phyloP scores from a whole-genome alignment of 2,329 filamentous ascomycete species.

The Xenosphaeropsis pyriputrescens region DNA sequence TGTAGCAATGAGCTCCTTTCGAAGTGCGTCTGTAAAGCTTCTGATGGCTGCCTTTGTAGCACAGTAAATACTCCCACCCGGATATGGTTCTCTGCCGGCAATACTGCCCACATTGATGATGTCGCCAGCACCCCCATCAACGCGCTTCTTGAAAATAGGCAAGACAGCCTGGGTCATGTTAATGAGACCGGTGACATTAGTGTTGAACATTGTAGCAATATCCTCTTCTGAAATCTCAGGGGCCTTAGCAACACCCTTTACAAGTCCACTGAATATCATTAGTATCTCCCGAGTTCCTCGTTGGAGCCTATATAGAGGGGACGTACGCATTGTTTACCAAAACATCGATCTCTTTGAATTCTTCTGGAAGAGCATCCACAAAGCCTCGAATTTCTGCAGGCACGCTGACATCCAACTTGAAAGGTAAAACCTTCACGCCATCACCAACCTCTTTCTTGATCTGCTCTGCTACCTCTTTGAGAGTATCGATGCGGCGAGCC shows the following conservation, averaged over 20 bases:
- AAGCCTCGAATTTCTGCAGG: slow-evolving; percentile 60
- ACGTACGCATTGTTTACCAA: slow-evolving; percentile 92
- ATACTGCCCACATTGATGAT: slow-evolving; percentile 94
- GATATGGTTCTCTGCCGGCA: slow-evolving; percentile 77
- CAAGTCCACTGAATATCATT: slow-evolving; percentile 50
- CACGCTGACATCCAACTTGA: slow-evolving; percentile 79
- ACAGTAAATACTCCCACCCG: slow-evolving; percentile 82
- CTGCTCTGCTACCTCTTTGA: slow-evolving; percentile 62
- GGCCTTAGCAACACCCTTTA: slow-evolving; percentile 75
- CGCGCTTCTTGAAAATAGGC: slow-evolving; percentile 57
- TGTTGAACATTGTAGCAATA: slow-evolving; percentile 75
- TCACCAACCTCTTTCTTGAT: slow-evolving; percentile 64
- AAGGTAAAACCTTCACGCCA: slow-evolving; percentile 68
- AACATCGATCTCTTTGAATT: slow-evolving; percentile 74
- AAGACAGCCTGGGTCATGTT: slow-evolving; percentile 91
- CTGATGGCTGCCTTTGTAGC: slow-evolving; percentile 82
- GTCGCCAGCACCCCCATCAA: slow-evolving; percentile 66
- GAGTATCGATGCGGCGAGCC: slow-evolving; percentile 66
- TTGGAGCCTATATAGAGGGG: neutral
- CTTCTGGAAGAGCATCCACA: slow-evolving; percentile 58
- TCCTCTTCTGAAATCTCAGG: slow-evolving; percentile 73
- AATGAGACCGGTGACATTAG: slow-evolving; percentile 90
- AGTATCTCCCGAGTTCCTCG: slow-evolving; percentile 4
- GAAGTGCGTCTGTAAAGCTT: slow-evolving; percentile 68
- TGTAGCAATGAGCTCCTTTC: slow-evolving; percentile 70